Evolutionary conservation across 768 basidiomycete genomes (phyloP), one percentile per base, ranked within the genome.

Genomic region (Grammothele lineata): DNA sequence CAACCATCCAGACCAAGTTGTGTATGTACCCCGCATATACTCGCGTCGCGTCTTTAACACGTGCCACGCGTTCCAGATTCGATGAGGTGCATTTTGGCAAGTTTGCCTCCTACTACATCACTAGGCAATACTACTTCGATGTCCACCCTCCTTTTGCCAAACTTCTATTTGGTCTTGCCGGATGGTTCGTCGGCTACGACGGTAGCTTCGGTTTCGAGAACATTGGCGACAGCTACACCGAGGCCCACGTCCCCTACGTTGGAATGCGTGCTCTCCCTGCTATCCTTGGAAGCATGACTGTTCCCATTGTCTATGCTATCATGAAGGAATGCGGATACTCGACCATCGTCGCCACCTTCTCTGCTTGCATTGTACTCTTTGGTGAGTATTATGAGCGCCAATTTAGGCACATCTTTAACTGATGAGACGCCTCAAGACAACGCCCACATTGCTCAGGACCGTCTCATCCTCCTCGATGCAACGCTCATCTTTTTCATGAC

Each of bases 61-160:
- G 35, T 43, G 42, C 14, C 27, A 3, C 39, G n/a, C 21, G 25
- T 42, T 40, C 30, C 57, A 94, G 92, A 39, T 97, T 97, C 62
- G 94, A 97, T 63, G 94, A 98, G 69, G 95, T 97, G 11, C 95
- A 98, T 63, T 98, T 98, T 62, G 95, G 95, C 52, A 96, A 97
- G 67, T 99, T 99, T 63, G 94, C 96, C 11, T 81, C 90, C 5
- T 89, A 92, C 68, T 99, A 99, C 67, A 83, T 98, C 62, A 71
- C 71, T 37, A 78, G 95, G 54, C 81, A 96, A 67, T 99, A 97
- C 72, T 98, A 98, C 70, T 99, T 99, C 73, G 96, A 99, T 64
- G 95, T 99, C 7, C 96, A 99, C 60, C 96, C 96, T 30, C 96
- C 96, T 2, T 80, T 98, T 42, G 94, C 96, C 34, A 99, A 99